Conservation (phyloP, 2,329 filamentous ascomycete genomes). For the Neopestalotiopsis clavispora region DNA sequence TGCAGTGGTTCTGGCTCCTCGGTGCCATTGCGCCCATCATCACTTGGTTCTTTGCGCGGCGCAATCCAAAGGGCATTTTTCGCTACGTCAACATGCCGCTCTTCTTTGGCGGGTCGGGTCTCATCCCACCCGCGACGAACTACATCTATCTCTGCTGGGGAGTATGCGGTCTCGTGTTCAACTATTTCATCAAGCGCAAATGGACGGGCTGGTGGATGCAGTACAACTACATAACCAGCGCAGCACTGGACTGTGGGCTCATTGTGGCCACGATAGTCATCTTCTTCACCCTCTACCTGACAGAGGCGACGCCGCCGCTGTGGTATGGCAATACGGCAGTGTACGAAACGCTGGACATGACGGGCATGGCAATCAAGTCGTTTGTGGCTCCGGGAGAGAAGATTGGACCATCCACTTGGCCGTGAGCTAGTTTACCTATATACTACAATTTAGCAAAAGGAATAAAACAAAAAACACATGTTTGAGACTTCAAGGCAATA, state of each 20-base stretch:
- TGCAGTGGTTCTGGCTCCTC: constrained; percentile 75
- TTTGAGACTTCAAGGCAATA: too few species aligned
- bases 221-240: constrained; percentile 78
- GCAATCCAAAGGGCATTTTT: constrained; percentile 64
- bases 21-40: constrained; percentile 66
- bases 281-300: constrained; percentile 71
- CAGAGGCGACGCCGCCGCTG: constrained; percentile 55
- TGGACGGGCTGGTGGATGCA: constrained; percentile 77
- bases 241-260: constrained; percentile 71
- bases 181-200: constrained; percentile 68
- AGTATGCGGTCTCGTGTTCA: constrained; percentile 69
- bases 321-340: constrained; percentile 67
- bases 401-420: constrained; percentile 58
- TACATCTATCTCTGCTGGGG: constrained; percentile 77
- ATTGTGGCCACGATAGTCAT: constrained; percentile 71
- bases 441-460: neutral
- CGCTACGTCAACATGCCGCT: constrained; percentile 72
- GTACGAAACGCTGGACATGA: constrained; percentile 52
- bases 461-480: neutral
- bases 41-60: constrained; percentile 66
- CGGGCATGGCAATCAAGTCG: constrained; percentile 47
- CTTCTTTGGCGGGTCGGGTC: constrained; percentile 67
- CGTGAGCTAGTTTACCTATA: constrained; percentile 29
- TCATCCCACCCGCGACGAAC: constrained; percentile 71
- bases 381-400: constrained; percentile 47